A percentile compares a stretch with the other conserved stretches of the same genome.
These are phyloP conservation scores for Neopestalotiopsis sp. DNA, from an alignment of 2,329 filamentous ascomycete genomes.

Conservation along the genomic window DNA sequence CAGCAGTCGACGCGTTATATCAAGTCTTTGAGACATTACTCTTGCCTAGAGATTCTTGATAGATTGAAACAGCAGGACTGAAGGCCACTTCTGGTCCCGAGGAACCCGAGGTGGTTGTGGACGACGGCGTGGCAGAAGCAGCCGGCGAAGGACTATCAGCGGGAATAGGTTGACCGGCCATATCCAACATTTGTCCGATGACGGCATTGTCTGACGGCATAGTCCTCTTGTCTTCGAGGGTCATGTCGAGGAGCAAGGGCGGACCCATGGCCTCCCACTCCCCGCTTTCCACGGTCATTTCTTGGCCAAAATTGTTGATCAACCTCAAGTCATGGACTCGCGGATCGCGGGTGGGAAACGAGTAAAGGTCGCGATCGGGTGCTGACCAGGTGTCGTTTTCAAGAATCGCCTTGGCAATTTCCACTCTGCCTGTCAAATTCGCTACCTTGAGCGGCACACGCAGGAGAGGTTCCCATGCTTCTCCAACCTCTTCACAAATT, in stretches of 20 bases:
- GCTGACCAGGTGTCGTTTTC: constrained; percentile 50
- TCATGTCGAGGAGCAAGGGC: constrained; percentile 9
- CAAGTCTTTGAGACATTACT: neutral
- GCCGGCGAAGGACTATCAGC: neutral
- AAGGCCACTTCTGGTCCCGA: neutral
- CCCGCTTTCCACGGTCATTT: neutral
- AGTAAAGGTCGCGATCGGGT: constrained; percentile 29
- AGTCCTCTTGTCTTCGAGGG: neutral
- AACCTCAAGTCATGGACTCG: constrained; percentile 22
- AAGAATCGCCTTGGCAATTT: constrained; percentile 49
- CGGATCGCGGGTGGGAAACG: constrained; percentile 30
- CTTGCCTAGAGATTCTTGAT: neutral
- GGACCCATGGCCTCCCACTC: neutral
- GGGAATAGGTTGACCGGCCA: neutral
- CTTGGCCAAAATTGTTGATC: constrained; percentile 24
- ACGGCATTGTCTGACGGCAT: neutral
- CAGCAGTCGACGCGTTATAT: neutral
- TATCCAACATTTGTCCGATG: neutral
- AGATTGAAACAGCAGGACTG: neutral
- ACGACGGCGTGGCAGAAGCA: neutral
- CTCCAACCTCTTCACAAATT: constrained; percentile 46
- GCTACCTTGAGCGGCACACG: constrained; percentile 47
- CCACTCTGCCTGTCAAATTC: constrained; percentile 36
- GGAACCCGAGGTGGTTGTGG: neutral
- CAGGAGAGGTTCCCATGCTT: constrained; percentile 47